Evolutionary conservation across 108 stramenopile species (phyloP), one percentile per base, ranked within the genome.

Genomic region (Craspedostauros australis): DNA sequence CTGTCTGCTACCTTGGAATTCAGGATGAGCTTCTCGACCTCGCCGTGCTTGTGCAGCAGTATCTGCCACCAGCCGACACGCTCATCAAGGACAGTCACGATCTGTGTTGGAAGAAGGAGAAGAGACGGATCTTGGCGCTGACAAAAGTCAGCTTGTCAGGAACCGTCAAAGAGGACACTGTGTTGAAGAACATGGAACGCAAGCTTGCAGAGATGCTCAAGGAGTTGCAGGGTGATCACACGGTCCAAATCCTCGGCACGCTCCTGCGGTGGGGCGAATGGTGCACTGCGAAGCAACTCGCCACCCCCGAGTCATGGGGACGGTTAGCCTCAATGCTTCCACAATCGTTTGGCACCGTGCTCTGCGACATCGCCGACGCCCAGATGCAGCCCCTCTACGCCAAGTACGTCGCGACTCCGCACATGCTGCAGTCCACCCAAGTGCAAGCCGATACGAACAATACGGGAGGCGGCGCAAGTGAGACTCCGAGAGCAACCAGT

Each of bases 1-100:
- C 65, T 5, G 66, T 74, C n/a, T 27, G 83, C 80, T 5, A 60
- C 77, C 26, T 59, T 90, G 41, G 68, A n/a, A n/a, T 46, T 9
- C 32, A 39, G 2, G 60, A 71, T 24, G 58, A 50, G 31, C 18
- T 82, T 9, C 20, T 94, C 37, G 65, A 79, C 41, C 21, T 81
- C n/a, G 3, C 26, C 14, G 11, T 42, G 3, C 34, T 72, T 18
- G 20, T 54, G 15, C 16, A 54, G 6, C 26, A 54, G 29, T 68
- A 37, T 30, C 44, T 15, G n/a, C 22, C 24, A 1, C 34, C 65
- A 11, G 24, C 58, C 12, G 31, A 62, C 21, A 49, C 58, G 28
- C 55, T 72, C n/a, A 44, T 69, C 5, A 55, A 62, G 21, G 42
- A 54, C 15, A 72, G 47, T 1, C 54, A 76, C 45, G 48, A 56